Conservation (phyloP, 164 flowering plant genomes). For the Santalum album region DNA sequence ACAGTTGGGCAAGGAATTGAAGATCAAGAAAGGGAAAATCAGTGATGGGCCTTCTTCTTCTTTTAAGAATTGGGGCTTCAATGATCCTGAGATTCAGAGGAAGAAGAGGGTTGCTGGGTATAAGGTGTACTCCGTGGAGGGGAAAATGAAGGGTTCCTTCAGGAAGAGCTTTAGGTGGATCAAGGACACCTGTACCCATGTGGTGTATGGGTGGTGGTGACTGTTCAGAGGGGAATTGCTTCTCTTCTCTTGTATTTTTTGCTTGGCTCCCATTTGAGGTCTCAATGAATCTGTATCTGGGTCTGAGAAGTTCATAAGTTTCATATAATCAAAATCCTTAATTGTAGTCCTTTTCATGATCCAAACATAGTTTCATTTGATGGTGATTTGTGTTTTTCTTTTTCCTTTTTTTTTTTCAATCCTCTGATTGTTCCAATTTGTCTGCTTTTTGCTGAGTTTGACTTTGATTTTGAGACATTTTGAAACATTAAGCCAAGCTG, state of each 20-base stretch:
- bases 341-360: no score
- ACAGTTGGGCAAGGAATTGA: constrained; percentile 20
- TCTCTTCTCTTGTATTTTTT: not conserved
- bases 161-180: constrained; percentile 63
- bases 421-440: no score
- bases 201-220: constrained; percentile 67
- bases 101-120: constrained; percentile 44
- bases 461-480: no score
- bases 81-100: constrained; percentile 43
- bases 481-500: no score
- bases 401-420: no score
- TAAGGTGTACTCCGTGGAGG: constrained; percentile 32
- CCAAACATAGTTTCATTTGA: no score
- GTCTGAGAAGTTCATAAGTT: no score
- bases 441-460: no score
- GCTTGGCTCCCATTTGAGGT: not conserved
- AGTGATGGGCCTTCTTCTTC: not conserved
- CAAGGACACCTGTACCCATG: constrained; percentile 47
- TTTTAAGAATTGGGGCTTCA: constrained; percentile 23
- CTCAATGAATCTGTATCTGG: no score
- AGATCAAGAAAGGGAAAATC: constrained; percentile 28
- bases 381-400: no score
- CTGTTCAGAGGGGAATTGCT: not conserved
- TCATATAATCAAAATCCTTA: no score
- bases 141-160: constrained; percentile 31